Conservation (phyloP, 495 filamentous ascomycete species). For the Poronia punctata region DNA sequence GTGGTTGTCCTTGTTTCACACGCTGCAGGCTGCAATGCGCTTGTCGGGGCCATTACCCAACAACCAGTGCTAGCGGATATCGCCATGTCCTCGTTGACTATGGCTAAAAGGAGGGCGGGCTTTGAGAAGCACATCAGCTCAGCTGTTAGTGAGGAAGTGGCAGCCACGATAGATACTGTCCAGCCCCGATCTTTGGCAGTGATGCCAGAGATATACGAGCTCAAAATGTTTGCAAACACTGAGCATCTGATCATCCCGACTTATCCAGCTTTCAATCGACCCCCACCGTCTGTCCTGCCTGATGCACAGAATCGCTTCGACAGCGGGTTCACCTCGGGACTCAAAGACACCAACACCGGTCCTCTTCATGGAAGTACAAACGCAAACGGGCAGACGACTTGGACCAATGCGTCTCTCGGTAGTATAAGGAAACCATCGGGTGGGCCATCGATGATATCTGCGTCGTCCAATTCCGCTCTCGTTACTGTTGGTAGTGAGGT, state of each 20-base stretch:
- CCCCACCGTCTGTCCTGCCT: conserved; percentile 10
- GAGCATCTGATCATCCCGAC: conserved; percentile 61
- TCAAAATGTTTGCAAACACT: conserved; percentile 68
- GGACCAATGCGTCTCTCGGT: conserved; percentile 25
- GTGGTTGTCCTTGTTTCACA: conserved; percentile 92
- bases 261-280: conserved; percentile 20
- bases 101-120: conserved; percentile 66
- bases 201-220: conserved; percentile 52
- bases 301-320: conserved; percentile 11
- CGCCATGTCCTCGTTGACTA: conserved; percentile 79
- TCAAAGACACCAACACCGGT: conserved; percentile 15
- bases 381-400: conserved; percentile 19
- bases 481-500: conserved; percentile 29
- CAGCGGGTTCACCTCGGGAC: conserved; percentile 11
- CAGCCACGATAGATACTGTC: conserved; percentile 18
- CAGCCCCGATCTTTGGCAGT: conserved; percentile 11
- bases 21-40: conserved; percentile 93
- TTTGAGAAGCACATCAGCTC: conserved; percentile 11
- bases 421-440: conserved; percentile 23
- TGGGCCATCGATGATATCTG: conserved; percentile 3
- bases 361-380: conserved; percentile 25
- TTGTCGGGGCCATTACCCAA: conserved; percentile 84
- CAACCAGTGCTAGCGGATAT: conserved; percentile 86
- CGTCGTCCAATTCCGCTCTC: conserved; percentile 15
- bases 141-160: conserved; percentile 19